A percentile compares a stretch with the other conserved stretches of the same genome.
phyloP scores from a whole-genome alignment of 2,329 filamentous ascomycete species.

The Trichoderma brevicompactum region DNA sequence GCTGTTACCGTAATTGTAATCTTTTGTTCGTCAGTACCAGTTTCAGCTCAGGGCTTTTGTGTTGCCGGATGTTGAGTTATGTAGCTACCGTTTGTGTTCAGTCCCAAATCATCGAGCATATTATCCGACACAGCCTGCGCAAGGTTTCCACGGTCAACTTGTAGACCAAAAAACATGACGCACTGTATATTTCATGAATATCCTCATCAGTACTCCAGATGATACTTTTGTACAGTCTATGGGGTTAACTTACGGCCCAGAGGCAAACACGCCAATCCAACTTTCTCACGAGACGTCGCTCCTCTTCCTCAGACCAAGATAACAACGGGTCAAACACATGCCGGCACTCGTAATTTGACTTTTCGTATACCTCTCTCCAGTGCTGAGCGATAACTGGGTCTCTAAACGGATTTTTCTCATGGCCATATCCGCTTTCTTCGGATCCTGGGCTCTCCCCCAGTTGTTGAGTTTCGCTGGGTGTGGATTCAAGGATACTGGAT shows the following conservation, averaged over 20 bases:
- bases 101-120: constrained; percentile 16
- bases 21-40: neutral
- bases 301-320: constrained; percentile 14
- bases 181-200: neutral
- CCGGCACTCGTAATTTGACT: constrained; percentile 17
- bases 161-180: constrained; percentile 22
- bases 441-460: neutral
- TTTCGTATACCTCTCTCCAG: constrained; percentile 20
- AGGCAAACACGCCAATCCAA: constrained; percentile 12
- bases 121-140: constrained; percentile 21
- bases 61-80: neutral
- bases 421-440: constrained; percentile 5
- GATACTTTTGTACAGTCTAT: no score
- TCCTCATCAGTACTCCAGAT: neutral
- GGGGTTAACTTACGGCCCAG: constrained; percentile 5
- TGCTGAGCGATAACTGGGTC: constrained; percentile 3
- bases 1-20: constrained; percentile 20
- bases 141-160: constrained; percentile 21
- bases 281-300: constrained; percentile 11
- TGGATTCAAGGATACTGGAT: neutral
- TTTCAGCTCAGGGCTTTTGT: no score
- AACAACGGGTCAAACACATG: constrained; percentile 18
- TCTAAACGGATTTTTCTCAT: constrained; percentile 13
- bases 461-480: neutral
- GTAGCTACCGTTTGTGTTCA: constrained; percentile 10